phyloP scores from a whole-genome alignment of 257 asterid species.

The Petunia axillaris region DNA sequence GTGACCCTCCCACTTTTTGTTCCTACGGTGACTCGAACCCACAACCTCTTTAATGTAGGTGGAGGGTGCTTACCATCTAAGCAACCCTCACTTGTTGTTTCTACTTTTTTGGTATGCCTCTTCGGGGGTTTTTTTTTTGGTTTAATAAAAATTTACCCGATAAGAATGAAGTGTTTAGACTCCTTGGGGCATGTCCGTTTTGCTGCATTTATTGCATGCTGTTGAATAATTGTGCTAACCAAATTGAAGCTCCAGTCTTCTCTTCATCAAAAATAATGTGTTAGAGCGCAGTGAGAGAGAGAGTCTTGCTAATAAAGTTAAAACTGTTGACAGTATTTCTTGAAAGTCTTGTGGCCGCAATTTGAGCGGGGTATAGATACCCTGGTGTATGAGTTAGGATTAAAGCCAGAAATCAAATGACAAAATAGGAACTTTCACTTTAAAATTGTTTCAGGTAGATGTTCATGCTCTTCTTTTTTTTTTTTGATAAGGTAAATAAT shows the following conservation, averaged over 20 bases:
- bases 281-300: background rate
- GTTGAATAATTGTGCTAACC: background rate
- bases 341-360: background rate
- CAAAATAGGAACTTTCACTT: background rate
- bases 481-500: no score
- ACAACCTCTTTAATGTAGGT: no score
- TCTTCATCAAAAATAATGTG: background rate
- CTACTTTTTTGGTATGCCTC: no score
- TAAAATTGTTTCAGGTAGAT: slow-evolving; percentile 15
- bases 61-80: no score
- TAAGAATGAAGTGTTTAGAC: no score
- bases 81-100: no score
- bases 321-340: slow-evolving; percentile 9
- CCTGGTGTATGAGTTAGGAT: background rate
- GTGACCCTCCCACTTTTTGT: no score
- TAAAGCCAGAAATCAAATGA: slow-evolving; percentile 6
- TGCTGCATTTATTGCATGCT: slow-evolving; percentile 1
- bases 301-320: background rate
- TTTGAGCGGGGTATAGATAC: slow-evolving; percentile 7
- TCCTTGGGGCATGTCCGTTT: slow-evolving; percentile 16
- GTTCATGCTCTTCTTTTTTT: slow-evolving; percentile 15
- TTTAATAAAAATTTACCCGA: no score
- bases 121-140: no score
- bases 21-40: no score
- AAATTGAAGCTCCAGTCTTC: background rate